Conservation (phyloP, 305 asterid species). For the Fraxinus ornus region DNA sequence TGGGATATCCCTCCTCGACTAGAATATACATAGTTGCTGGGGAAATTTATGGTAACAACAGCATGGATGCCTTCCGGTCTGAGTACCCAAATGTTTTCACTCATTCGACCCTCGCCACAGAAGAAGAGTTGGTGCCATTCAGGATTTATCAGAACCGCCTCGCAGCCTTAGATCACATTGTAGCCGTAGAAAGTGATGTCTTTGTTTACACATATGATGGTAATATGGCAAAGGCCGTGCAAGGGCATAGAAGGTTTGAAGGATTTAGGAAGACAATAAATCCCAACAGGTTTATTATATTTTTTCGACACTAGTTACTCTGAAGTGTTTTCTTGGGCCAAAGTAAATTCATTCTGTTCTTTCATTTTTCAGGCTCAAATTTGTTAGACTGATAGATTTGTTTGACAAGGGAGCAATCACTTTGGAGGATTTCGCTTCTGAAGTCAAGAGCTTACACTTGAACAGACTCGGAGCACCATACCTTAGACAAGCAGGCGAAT, state of each 20-base stretch:
- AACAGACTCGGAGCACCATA: constrained; percentile 67
- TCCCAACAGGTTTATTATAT: constrained; percentile 66
- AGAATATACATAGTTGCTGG: constrained; percentile 84
- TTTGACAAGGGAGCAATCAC: constrained; percentile 49
- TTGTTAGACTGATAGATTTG: constrained; percentile 56
- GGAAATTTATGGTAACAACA: constrained; percentile 60
- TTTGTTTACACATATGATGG: constrained; percentile 87
- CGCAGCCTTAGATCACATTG: constrained; percentile 75
- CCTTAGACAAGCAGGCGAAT: constrained; percentile 42
- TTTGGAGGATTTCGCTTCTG: constrained; percentile 46
- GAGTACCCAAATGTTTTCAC: constrained; percentile 72
- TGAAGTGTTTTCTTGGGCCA: background rate
- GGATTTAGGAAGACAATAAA: constrained; percentile 74
- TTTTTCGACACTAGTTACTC: background rate
- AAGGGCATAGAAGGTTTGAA: constrained; percentile 79
- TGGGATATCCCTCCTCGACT: constrained; percentile 76
- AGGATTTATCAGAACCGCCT: constrained; percentile 72
- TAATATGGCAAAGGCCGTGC: constrained; percentile 96
- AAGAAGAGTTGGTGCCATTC: constrained; percentile 56
- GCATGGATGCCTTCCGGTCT: constrained; percentile 60
- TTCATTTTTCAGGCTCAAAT: constrained; percentile 46
- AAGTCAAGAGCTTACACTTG: constrained; percentile 51
- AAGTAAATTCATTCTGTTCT: background rate
- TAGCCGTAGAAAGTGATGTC: constrained; percentile 79
- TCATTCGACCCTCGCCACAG: constrained; percentile 68